Evolutionary conservation across 495 filamentous ascomycete species (phyloP), one percentile per base, ranked within the genome.

Genomic region (Penicillium lagena): DNA sequence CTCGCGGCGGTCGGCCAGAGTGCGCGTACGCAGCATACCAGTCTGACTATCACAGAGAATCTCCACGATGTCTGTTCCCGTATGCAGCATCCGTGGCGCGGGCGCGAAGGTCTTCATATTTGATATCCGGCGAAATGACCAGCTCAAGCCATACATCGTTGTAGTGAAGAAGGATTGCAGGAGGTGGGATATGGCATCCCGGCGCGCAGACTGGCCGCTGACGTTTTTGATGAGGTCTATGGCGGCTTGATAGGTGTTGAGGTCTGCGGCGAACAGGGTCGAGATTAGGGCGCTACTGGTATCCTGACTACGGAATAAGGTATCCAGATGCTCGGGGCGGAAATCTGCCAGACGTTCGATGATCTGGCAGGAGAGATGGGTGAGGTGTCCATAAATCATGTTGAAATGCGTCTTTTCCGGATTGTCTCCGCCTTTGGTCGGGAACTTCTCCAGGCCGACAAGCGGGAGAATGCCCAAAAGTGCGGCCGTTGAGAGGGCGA

Each of bases 161-260:
- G 81, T 80, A 2, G 66, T 70, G 48, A 88, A 82, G 40, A 78
- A 82, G 1, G 70, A 61, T 45, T 82, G 69, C 8, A 95, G 58
- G 29, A 95, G 62, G 54, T 82, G 77, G 22, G 77, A 76, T 31
- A 96, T 77, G 1, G 89, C 89, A 43, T 90, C 87, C 43, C 79
- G 73, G 37, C 86, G 82, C 45, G 73, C 76, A 39, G 73, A 76
- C 56, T 91, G 79, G 7, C 73, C 76, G 46, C 86, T 91, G 31
- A 88, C 73, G 35, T 78, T 79, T 56, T 94, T 95, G 50, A 94
- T 79, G 29, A 95, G 64, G 48, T 89, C 85, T 5, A 91, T 73
- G 5, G 85, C 78, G 15, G 85, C 83, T 55, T 87, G 81, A 42
- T 83, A 85, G 39, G 86, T 81, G 39, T 78, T 72, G 7, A 80